A percentile compares a stretch with the other conserved stretches of the same genome.
Conservation (phyloP, 805 yeast genomes). For the Ogataea angusta region DNA sequence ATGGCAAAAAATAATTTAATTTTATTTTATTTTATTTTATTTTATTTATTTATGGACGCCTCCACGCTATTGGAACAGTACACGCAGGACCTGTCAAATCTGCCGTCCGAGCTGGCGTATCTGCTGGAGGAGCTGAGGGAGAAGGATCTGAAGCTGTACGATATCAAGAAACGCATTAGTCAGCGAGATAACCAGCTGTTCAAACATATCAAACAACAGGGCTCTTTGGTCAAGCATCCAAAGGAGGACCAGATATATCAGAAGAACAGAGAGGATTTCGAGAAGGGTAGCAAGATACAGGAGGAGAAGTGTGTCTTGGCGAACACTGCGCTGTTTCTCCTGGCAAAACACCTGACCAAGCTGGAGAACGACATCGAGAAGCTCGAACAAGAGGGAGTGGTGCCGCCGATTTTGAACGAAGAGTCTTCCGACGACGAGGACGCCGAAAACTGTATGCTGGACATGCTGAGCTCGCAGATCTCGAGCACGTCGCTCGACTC, state of each 20-base stretch:
- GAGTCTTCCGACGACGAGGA: constrained; percentile 20
- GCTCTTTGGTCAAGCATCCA: constrained; percentile 76
- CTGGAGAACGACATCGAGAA: constrained; percentile 74
- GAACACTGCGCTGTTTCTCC: constrained; percentile 75
- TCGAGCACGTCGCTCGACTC: constrained; percentile 22
- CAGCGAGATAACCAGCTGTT: constrained; percentile 78
- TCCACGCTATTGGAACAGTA: constrained; percentile 78
- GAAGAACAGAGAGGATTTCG: constrained; percentile 68
- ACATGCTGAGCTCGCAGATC: constrained; percentile 20
- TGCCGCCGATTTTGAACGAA: constrained; percentile 48
- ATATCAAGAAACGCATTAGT: constrained; percentile 60
- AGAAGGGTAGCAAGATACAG: constrained; percentile 58
- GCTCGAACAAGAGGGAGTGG: constrained; percentile 75
- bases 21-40: too few relatives aligned
- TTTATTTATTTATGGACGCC: constrained; percentile 66
- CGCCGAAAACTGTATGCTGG: constrained; percentile 11
- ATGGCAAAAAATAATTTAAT: not conserved
- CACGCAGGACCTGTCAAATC: constrained; percentile 60
- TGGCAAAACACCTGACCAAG: constrained; percentile 68
- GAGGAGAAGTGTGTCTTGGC: constrained; percentile 76
- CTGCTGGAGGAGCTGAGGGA: constrained; percentile 72
- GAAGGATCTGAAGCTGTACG: constrained; percentile 65
- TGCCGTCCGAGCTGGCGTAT: constrained; percentile 84
- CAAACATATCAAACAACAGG: constrained; percentile 77
- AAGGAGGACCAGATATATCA: constrained; percentile 67